These are phyloP conservation scores for Fomitopsis palustris DNA, from an alignment of 1,284 basidiomycete genomes.

Conservation along the genomic window DNA sequence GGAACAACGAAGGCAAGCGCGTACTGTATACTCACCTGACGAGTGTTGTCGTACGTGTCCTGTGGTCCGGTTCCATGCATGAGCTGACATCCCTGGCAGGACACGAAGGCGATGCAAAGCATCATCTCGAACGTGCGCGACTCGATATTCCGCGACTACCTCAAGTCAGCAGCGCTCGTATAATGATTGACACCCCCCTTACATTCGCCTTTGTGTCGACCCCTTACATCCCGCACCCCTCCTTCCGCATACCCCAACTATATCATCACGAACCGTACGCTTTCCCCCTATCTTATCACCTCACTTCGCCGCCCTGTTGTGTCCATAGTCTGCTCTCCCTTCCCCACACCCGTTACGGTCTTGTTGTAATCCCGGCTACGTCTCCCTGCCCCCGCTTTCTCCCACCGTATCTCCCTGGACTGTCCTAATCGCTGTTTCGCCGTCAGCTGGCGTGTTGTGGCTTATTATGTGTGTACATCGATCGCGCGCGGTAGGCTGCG, in stretches of 20 bases:
- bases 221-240: background rate
- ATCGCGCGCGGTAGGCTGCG: background rate
- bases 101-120: conserved; percentile 76
- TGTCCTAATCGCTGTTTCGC: background rate
- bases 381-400: background rate
- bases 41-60: conserved; percentile 63
- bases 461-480: background rate
- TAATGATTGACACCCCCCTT: conserved; percentile 15
- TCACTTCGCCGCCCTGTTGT: background rate
- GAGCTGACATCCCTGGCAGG: conserved; percentile 36
- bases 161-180: conserved; percentile 32
- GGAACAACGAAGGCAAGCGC: conserved; percentile 73
- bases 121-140: conserved; percentile 68
- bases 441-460: background rate
- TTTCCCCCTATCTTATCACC: background rate
- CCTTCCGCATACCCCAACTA: background rate
- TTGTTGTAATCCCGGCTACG: background rate
- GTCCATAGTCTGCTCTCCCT: background rate
- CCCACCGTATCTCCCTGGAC: background rate
- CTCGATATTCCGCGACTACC: conserved; percentile 33
- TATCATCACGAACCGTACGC: background rate
- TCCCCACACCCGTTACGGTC: background rate
- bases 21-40: conserved; percentile 79
- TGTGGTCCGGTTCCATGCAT: background rate
- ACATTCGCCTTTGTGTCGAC: background rate